Conservation (phyloP, 495 filamentous ascomycete species). For the Beverwykella pulmonaria region DNA sequence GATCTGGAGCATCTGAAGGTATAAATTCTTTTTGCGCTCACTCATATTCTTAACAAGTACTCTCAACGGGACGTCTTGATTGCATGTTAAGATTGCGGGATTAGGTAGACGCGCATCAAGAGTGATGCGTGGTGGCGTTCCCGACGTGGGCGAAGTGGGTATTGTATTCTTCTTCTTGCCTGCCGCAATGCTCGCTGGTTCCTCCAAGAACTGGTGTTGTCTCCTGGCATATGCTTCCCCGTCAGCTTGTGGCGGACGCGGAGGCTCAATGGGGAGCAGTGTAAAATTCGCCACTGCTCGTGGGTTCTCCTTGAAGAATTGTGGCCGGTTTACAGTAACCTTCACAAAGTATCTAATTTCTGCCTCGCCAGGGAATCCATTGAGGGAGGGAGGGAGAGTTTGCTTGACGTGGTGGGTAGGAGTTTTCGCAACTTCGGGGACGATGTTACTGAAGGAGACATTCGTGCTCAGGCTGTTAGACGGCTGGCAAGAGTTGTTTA, state of each 20-base stretch:
- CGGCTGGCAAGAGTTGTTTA: slow-evolving; percentile 83
- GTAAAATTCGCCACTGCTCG: slow-evolving; percentile 68
- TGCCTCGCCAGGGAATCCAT: slow-evolving; percentile 76
- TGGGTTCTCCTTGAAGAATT: slow-evolving; percentile 85
- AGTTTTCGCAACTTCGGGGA: slow-evolving; percentile 59
- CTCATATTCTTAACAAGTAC: slow-evolving; percentile 74
- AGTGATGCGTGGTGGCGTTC: slow-evolving; percentile 55
- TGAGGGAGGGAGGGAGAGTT: slow-evolving; percentile 85
- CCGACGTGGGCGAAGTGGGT: slow-evolving; percentile 28
- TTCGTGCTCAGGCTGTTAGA: slow-evolving; percentile 62
- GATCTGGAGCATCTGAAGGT: slow-evolving; percentile 77
- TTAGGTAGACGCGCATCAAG: slow-evolving; percentile 85
- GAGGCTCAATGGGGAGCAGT: slow-evolving; percentile 91
- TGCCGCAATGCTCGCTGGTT: slow-evolving; percentile 58
- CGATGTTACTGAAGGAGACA: slow-evolving; percentile 58
- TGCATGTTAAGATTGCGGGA: slow-evolving; percentile 87
- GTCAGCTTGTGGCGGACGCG: slow-evolving; percentile 63
- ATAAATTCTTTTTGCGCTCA: slow-evolving; percentile 64
- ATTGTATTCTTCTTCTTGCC: slow-evolving; percentile 36
- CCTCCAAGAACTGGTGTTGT: slow-evolving; percentile 70
- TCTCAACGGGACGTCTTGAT: slow-evolving; percentile 78
- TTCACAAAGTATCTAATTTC: slow-evolving; percentile 94
- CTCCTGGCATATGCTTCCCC: slow-evolving; percentile 84
- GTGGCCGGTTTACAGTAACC: slow-evolving; percentile 78
- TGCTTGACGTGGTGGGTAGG: slow-evolving; percentile 70